A percentile compares a stretch with the other conserved stretches of the same genome.
phyloP scores from a whole-genome alignment of 179 eudicot species.

The Beta lomatogona region DNA sequence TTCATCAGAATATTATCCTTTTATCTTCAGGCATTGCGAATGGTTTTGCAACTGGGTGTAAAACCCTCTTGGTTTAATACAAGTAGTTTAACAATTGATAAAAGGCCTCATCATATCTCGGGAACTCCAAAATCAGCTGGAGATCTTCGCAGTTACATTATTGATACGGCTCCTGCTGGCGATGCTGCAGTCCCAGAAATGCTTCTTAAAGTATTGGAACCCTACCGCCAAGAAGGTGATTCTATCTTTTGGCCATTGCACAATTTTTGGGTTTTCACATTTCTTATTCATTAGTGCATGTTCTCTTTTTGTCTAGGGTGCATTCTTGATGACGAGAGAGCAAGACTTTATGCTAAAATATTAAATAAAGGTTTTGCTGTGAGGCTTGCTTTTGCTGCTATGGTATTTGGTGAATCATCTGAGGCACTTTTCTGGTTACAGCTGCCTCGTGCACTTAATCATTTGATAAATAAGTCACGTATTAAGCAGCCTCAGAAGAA shows the following conservation, averaged over 20 bases:
- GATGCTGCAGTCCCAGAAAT: constrained; percentile 95
- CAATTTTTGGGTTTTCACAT: background rate
- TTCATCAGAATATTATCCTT: background rate
- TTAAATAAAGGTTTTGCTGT: constrained; percentile 65
- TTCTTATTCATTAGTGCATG: constrained; percentile 17
- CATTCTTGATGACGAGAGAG: constrained; percentile 92
- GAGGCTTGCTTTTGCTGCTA: constrained; percentile 96
- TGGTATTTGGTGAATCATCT: constrained; percentile 84
- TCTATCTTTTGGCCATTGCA: constrained; percentile 17
- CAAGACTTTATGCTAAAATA: constrained; percentile 74
- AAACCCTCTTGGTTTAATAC: constrained; percentile 90
- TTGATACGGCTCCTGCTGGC: constrained; percentile 67
- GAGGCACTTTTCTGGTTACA: constrained; percentile 96
- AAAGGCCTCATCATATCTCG: constrained; percentile 47
- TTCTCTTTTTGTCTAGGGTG: constrained; percentile 52
- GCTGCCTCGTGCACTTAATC: constrained; percentile 76
- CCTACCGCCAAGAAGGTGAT: constrained; percentile 87
- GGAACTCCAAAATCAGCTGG: constrained; percentile 56
- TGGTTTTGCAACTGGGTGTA: constrained; percentile 92
- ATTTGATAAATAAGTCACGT: constrained; percentile 64
- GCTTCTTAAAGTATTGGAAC: constrained; percentile 95
- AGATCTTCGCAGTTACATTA: constrained; percentile 89
- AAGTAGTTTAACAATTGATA: constrained; percentile 45
- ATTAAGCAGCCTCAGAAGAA: constrained; percentile 59
- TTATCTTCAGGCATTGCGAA: constrained; percentile 75